These are phyloP conservation scores for Tetradesmus lagerheimii DNA, from an alignment of 139 green algal species.

Conservation along the genomic window DNA sequence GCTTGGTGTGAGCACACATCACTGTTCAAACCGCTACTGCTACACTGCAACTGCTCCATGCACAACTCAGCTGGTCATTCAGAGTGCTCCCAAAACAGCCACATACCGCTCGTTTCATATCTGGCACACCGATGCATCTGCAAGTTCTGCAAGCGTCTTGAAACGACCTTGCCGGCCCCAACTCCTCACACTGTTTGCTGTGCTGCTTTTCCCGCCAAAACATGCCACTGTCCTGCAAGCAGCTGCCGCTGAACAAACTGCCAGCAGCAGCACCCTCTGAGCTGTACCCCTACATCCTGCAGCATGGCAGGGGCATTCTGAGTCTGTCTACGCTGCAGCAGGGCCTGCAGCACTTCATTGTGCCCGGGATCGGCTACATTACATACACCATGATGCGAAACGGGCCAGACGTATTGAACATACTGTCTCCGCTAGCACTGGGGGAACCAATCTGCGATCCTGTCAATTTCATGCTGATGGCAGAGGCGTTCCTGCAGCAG, in stretches of 20 bases:
- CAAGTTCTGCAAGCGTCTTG: too few relatives aligned
- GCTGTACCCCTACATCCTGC: neutral
- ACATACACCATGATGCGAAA: constrained; percentile 14
- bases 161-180: too few relatives aligned
- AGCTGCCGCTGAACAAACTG: neutral
- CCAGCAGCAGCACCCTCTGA: neutral
- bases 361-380: neutral
- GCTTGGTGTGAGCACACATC: too few relatives aligned
- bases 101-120: too few relatives aligned
- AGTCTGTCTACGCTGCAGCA: neutral
- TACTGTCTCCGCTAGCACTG: neutral
- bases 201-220: neutral
- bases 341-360: neutral
- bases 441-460: constrained; percentile 19
- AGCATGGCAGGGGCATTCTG: neutral
- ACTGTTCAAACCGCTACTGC: too few relatives aligned
- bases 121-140: too few relatives aligned
- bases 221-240: neutral
- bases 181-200: neutral
- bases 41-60: too few relatives aligned
- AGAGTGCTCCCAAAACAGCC: too few relatives aligned
- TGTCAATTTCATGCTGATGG: neutral
- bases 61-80: too few relatives aligned
- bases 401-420: neutral
- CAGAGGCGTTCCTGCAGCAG: constrained; percentile 4